Evolutionary conservation across 1,284 basidiomycete species (phyloP), one percentile per base, ranked within the genome.

Genomic region (Rhodotorula glutinis): DNA sequence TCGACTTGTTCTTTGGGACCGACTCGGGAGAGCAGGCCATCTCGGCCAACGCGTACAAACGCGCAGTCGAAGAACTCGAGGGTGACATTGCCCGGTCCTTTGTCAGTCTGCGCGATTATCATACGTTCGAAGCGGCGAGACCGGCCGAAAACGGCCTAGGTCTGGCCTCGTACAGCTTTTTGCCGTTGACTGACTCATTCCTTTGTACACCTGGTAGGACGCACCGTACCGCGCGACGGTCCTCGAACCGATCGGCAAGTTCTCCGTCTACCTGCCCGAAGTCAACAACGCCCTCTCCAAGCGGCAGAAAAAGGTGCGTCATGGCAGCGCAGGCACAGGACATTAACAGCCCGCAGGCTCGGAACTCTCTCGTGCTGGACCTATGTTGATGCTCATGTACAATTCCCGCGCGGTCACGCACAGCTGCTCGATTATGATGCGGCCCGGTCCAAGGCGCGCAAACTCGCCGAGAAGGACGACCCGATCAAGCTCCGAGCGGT

Each of bases 401-500:
- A n/a, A n/a, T n/a, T n/a, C n/a, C n/a, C n/a, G n/a, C n/a, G n/a
- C n/a, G n/a, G n/a, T n/a, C 27, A 13, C n/a, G 14, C 21, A 4
- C 74, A 96, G 92, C 83, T 98, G 69, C 83, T 96, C 53, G 96
- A 99, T 81, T 98, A 95, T 77, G 96, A 99, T 76, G 83, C 95
- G 0, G 89, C 94, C 5, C 85, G 96, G 62, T 90, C 89, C 75
- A 92, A 86, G 79, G 83, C 92, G 72, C 87, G 91, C 76, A 98
- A 98, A 78, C 80, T 92, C 23, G 85, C 90, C 58, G 91, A 94
- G 77, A 98, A 98, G 80, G 94, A 98, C 75, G 96, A 98, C 78
- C 86, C 93, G 0, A 88, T 87, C 40, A 96, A 93, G 79, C 83
- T 98, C 2, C 93, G 93, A 41, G 87, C 84, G 80, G 90, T 90